These are phyloP conservation scores for Gossypium ekmanianum DNA, from an alignment of 345 rosid species.

Conservation along the genomic window DNA sequence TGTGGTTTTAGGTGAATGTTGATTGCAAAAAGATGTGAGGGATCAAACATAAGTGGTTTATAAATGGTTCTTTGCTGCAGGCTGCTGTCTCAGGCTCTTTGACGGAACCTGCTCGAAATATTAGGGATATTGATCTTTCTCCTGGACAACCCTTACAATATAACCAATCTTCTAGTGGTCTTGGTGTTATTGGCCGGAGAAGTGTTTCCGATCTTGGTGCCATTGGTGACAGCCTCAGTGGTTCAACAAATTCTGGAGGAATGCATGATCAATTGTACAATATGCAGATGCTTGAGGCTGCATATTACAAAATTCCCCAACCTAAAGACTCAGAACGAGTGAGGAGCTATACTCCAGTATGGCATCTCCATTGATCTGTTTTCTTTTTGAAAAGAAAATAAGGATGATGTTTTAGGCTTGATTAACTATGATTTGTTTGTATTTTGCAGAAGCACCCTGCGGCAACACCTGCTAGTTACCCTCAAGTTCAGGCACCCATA, in stretches of 20 bases:
- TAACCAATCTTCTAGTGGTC: conserved; percentile 61
- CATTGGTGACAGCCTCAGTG: conserved; percentile 63
- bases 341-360: conserved; percentile 75
- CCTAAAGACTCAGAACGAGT: conserved; percentile 92
- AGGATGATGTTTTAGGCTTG: background rate
- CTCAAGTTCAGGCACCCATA: conserved; percentile 90
- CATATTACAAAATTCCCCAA: conserved; percentile 72
- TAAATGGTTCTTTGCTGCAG: conserved; percentile 36
- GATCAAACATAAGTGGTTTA: conserved; percentile 15
- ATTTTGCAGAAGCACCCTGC: conserved; percentile 76
- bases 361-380: conserved; percentile 19
- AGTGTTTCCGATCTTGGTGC: conserved; percentile 81
- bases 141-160: conserved; percentile 86
- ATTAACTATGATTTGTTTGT: background rate
- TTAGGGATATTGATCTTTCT: conserved; percentile 72
- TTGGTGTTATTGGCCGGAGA: conserved; percentile 90
- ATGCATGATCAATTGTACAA: conserved; percentile 67
- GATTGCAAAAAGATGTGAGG: background rate
- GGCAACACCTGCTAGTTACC: conserved; percentile 72
- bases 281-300: conserved; percentile 92
- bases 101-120: conserved; percentile 57
- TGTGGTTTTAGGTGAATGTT: background rate
- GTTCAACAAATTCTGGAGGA: conserved; percentile 52
- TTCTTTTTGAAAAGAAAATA: background rate
- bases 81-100: conserved; percentile 56